Percentiles rank a stretch among this genome's conserved stretches.
Evolutionary conservation across 164 flowering plant species (phyloP).

Genomic region (Sextonia rubra): DNA sequence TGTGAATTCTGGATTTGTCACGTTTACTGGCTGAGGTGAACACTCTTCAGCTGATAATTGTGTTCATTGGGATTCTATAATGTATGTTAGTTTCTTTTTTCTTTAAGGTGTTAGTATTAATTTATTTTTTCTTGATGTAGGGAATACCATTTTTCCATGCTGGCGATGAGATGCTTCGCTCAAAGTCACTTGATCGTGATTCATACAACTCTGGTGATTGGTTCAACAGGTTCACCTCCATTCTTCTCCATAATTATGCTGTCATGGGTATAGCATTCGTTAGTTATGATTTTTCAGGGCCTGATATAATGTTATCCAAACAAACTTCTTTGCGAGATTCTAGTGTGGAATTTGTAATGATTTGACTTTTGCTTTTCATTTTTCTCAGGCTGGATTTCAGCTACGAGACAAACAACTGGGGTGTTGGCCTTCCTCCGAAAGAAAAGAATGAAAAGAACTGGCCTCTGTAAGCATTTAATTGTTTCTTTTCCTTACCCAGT

Average conservation of each 20-base stretch:
- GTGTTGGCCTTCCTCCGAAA: slow-evolving; percentile 91
- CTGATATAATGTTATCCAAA: no score
- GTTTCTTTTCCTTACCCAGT: neutral
- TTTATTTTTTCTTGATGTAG: slow-evolving; percentile 24
- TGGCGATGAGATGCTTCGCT: slow-evolving; percentile 94
- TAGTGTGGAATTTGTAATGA: neutral
- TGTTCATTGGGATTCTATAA: neutral
- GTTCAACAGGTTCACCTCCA: slow-evolving; percentile 70
- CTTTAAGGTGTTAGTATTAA: neutral
- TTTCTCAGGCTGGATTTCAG: slow-evolving; percentile 73
- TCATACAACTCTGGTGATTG: slow-evolving; percentile 98
- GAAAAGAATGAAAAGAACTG: slow-evolving; percentile 76
- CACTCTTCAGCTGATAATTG: neutral
- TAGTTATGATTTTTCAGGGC: neutral
- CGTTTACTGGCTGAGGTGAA: neutral
- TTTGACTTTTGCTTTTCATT: neutral
- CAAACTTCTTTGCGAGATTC: neutral
- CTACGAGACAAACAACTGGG: slow-evolving; percentile 87
- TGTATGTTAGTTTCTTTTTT: no score
- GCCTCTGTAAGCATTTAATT: slow-evolving; percentile 65
- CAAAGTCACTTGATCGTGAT: slow-evolving; percentile 97
- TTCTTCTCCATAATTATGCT: neutral
- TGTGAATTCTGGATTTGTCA: neutral
- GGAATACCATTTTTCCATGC: slow-evolving; percentile 93
- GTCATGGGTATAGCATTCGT: neutral